Evolutionary conservation across 192 early-diverging fungal genomes (phyloP).

Genomic region (Linnemannia elongata): DNA sequence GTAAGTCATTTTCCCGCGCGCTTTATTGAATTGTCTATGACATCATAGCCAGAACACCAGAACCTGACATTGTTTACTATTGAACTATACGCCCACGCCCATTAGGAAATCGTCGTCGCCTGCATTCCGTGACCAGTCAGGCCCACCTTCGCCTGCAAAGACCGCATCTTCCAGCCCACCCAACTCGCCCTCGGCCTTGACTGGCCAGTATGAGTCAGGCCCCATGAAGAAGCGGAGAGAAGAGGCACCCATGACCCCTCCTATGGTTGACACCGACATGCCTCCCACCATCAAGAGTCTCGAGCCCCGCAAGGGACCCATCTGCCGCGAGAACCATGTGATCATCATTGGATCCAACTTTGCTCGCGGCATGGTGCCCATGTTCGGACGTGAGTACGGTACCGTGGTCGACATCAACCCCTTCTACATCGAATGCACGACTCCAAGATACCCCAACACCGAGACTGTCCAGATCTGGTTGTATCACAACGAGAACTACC

Average conservation of each 20-base stretch:
- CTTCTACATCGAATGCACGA: conserved; percentile 52
- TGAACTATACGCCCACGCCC: background rate
- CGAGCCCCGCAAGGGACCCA: conserved; percentile 48
- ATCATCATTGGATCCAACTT: conserved; percentile 57
- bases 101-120: conserved; percentile 48
- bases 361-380: conserved; percentile 45
- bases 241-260: conserved; percentile 49
- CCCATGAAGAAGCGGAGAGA: conserved; percentile 48
- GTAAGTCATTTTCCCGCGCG: conserved; percentile 1
- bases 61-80: background rate
- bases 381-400: conserved; percentile 55
- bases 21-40: background rate
- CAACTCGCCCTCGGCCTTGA: conserved; percentile 34
- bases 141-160: conserved; percentile 56
- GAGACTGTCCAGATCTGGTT: conserved; percentile 51
- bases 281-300: conserved; percentile 53
- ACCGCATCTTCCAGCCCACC: conserved; percentile 47
- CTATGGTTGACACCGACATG: conserved; percentile 38
- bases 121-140: conserved; percentile 18
- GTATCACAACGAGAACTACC: conserved; percentile 44
- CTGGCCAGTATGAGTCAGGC: conserved; percentile 28
- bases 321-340: conserved; percentile 55
- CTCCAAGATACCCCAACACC: conserved; percentile 50
- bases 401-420: conserved; percentile 54
- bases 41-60: background rate